Evolutionary conservation across 2,329 filamentous ascomycete genomes (phyloP).

Genomic region (Clarireedia homoeocarpa): DNA sequence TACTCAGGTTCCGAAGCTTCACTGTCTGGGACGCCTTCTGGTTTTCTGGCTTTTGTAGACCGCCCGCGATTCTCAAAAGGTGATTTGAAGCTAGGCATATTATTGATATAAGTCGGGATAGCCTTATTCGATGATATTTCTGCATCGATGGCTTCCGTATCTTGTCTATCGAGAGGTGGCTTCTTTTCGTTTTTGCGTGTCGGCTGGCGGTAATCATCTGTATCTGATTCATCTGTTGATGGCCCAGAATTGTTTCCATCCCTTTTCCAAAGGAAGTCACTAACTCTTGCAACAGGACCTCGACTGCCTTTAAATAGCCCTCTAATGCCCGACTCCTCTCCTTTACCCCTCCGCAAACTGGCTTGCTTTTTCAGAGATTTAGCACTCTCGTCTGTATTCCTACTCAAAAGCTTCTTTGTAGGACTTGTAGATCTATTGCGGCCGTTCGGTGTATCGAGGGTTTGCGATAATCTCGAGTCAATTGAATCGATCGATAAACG

Average conservation of each 20-base stretch:
- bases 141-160: not conserved
- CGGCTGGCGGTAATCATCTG: slow-evolving; percentile 35
- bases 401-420: slow-evolving; percentile 30
- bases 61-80: slow-evolving; percentile 34
- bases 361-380: slow-evolving; percentile 42
- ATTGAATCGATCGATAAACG: slow-evolving; percentile 5
- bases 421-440: slow-evolving; percentile 32
- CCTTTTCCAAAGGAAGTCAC: slow-evolving; percentile 52
- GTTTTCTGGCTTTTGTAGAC: slow-evolving; percentile 21
- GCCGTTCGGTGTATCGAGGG: slow-evolving; percentile 15
- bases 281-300: slow-evolving; percentile 53
- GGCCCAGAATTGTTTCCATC: slow-evolving; percentile 40
- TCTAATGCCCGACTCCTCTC: slow-evolving; percentile 49
- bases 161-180: slow-evolving; percentile 17
- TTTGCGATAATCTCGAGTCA: slow-evolving; percentile 15
- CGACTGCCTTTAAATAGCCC: slow-evolving; percentile 72
- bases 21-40: slow-evolving; percentile 14
- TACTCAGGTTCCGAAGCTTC: slow-evolving; percentile 32
- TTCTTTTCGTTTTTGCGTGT: slow-evolving; percentile 32
- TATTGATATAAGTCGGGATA: slow-evolving; percentile 18
- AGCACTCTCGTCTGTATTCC: slow-evolving; percentile 38
- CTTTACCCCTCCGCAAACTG: slow-evolving; percentile 38
- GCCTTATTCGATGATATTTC: slow-evolving; percentile 13
- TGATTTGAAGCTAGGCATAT: slow-evolving; percentile 43
- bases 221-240: slow-evolving; percentile 40